phyloP scores from a whole-genome alignment of 1,139 yeast genomes.

The Debaryomyces subglobosus region DNA sequence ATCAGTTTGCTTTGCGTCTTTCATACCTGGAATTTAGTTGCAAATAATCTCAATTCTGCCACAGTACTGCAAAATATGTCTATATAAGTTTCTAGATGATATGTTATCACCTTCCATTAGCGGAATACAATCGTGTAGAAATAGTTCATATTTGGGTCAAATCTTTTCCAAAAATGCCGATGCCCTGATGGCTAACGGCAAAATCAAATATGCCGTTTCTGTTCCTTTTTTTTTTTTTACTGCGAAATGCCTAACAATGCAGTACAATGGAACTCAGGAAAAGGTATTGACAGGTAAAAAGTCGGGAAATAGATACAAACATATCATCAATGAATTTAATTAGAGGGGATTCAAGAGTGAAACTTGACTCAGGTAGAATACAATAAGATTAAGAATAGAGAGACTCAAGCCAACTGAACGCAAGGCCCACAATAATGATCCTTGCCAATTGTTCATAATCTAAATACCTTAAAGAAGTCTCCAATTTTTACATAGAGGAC shows the following conservation, averaged over 20 bases:
- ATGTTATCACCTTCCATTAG: constrained; percentile 3
- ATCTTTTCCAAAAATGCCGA: constrained; percentile 1
- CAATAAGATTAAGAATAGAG: neutral
- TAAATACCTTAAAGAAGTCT: neutral
- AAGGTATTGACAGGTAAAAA: neutral
- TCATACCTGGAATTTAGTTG: constrained; percentile 1
- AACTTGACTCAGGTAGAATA: neutral
- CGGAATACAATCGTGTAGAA: neutral
- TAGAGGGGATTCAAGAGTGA: neutral
- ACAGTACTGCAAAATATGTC: neutral
- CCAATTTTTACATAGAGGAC: neutral
- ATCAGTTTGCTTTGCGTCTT: constrained; percentile 1
- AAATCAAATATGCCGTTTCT: neutral
- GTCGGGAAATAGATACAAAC: neutral
- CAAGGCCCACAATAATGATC: neutral
- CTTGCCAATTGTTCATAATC: neutral
- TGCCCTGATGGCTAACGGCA: neutral
- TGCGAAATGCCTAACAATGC: neutral
- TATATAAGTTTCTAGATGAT: neutral
- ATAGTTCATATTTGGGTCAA: neutral
- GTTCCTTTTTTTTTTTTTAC: neutral
- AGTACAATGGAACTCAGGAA: neutral
- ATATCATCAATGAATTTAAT: neutral
- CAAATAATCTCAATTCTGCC: neutral
- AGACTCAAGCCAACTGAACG: neutral